Conservation (phyloP, 805 yeast species). For the Cyberlindnera saturnus region DNA sequence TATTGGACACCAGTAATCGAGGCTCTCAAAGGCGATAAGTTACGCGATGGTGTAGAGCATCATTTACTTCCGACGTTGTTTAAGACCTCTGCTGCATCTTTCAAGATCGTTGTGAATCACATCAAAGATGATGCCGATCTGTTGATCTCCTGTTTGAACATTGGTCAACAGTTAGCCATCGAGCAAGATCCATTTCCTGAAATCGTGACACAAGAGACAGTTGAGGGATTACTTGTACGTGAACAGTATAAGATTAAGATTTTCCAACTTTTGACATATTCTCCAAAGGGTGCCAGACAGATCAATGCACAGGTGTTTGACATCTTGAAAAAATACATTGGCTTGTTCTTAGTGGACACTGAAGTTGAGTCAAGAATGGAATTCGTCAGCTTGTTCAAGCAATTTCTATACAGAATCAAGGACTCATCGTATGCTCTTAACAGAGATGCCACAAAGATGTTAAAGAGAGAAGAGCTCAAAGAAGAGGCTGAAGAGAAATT, state of each 20-base stretch:
- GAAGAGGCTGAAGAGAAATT: constrained; percentile 30
- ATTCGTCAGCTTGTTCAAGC: constrained; percentile 54
- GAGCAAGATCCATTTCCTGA: constrained; percentile 44
- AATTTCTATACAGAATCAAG: constrained; percentile 56
- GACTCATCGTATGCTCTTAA: constrained; percentile 59
- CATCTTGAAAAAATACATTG: constrained; percentile 37
- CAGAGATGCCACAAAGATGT: constrained; percentile 43
- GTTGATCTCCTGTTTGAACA: constrained; percentile 48
- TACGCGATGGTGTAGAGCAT: constrained; percentile 40
- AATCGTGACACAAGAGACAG: constrained; percentile 27
- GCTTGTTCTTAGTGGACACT: constrained; percentile 53
- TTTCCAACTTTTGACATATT: constrained; percentile 53
- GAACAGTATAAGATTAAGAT: constrained; percentile 43
- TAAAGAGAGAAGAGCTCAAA: constrained; percentile 29
- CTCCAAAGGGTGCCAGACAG: constrained; percentile 56
- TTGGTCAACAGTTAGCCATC: constrained; percentile 58
- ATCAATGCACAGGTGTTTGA: constrained; percentile 41
- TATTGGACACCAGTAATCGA: constrained; percentile 20
- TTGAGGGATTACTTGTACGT: constrained; percentile 40
- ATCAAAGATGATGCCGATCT: constrained; percentile 29
- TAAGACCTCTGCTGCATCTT: constrained; percentile 40
- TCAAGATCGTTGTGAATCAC: constrained; percentile 30
- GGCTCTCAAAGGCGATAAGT: constrained; percentile 7
- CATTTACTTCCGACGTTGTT: constrained; percentile 63
- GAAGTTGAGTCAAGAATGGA: constrained; percentile 65